Evolutionary conservation across 2,329 filamentous ascomycete species (phyloP).

Genomic region (Epichloe festucae): DNA sequence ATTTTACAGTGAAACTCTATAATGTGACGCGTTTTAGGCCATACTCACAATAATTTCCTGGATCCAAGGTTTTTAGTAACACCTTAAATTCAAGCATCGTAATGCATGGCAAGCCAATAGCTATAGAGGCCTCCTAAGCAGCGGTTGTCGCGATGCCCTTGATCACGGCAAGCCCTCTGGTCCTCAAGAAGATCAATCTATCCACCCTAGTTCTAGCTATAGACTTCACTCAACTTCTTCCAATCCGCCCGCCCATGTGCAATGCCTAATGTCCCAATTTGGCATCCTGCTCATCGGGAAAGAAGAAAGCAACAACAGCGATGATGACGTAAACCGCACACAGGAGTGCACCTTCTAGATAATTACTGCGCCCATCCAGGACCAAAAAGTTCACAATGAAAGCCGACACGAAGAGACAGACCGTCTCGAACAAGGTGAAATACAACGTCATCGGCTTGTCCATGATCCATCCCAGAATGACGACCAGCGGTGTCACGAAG

Average conservation of each 20-base stretch:
- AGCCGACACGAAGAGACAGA: constrained; percentile 70
- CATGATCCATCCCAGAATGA: constrained; percentile 60
- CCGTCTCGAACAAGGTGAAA: constrained; percentile 81
- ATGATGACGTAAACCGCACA: constrained; percentile 58
- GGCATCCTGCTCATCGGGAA: constrained; percentile 38
- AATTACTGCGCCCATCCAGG: constrained; percentile 74
- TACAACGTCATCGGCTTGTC: constrained; percentile 62
- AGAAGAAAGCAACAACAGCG: constrained; percentile 52
- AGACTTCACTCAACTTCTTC: too few species aligned
- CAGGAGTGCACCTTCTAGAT: constrained; percentile 63
- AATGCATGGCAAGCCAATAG: too few species aligned
- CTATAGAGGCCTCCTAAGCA: too few species aligned
- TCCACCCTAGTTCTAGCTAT: neutral
- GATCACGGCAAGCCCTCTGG: too few species aligned
- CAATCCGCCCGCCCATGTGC: too few species aligned
- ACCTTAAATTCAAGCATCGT: too few species aligned
- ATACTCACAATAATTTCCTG: too few species aligned
- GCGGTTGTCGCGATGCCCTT: too few species aligned
- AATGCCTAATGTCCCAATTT: constrained; percentile 22
- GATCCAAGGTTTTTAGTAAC: too few species aligned
- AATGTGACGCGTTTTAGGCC: too few species aligned
- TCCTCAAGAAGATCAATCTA: too few species aligned
- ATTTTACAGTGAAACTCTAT: too few species aligned
- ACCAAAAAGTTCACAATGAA: constrained; percentile 84
- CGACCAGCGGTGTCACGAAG: constrained; percentile 56